These are phyloP conservation scores for Neofusicoccum kwambonambiense DNA, from an alignment of 2,329 filamentous ascomycete species.

Conservation along the genomic window DNA sequence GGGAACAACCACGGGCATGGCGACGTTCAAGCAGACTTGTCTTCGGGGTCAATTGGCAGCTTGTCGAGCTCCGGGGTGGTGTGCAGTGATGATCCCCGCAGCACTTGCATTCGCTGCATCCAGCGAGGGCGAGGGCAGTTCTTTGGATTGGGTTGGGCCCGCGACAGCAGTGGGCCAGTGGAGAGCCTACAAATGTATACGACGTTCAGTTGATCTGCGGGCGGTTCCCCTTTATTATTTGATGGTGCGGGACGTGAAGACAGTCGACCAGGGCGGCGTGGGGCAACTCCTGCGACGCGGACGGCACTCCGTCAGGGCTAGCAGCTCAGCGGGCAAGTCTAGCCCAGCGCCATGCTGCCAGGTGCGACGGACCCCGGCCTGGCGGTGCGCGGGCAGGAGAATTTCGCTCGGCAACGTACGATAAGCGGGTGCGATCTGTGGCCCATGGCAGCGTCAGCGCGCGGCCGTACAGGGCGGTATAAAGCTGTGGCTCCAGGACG, in stretches of 20 bases:
- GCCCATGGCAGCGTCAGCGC: not conserved
- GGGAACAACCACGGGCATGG: conserved; percentile 13
- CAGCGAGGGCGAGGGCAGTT: not conserved
- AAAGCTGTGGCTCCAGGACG: not conserved
- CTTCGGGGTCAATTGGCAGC: not conserved
- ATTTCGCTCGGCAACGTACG: conserved; percentile 1
- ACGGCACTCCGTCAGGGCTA: conserved; percentile 7
- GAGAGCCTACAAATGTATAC: conserved; percentile 16
- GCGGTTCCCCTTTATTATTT: conserved; percentile 15
- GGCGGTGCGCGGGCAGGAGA: not conserved
- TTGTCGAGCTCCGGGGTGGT: not conserved
- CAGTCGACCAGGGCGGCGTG: conserved; percentile 8
- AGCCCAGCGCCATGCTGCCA: conserved; percentile 13
- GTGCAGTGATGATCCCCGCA: conserved; percentile 14
- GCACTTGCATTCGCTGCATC: conserved; percentile 1
- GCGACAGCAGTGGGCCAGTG: conserved; percentile 16
- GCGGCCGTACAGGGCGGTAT: not conserved
- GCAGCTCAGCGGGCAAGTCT: conserved; percentile 6
- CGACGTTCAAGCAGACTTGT: not conserved
- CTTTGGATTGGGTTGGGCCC: conserved; percentile 10
- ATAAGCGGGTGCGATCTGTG: conserved; percentile 11
- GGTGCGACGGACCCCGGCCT: conserved; percentile 6
- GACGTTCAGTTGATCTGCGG: conserved; percentile 4
- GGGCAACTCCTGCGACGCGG: conserved; percentile 12
- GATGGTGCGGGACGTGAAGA: conserved; percentile 7